Evolutionary conservation across 2,329 filamentous ascomycete species (phyloP), one percentile per base, ranked within the genome.

Genomic region (Pyrenophora graminea): DNA sequence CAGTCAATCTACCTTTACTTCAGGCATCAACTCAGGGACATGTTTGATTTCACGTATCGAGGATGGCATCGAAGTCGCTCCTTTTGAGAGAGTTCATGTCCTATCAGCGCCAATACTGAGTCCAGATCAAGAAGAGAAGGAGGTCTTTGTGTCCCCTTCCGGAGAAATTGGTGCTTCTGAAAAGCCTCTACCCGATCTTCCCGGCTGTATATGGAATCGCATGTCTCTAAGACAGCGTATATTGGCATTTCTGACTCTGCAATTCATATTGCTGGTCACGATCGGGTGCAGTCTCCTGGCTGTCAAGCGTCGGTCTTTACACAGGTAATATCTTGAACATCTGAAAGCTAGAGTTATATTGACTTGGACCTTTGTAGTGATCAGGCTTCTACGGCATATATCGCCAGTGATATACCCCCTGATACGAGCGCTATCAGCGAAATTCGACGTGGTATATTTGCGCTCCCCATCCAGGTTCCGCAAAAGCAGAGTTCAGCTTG

Each of bases 51-150:
- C 54, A 25, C 39, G 56, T 17, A 55, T 69, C 9, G 62, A 62
- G 23, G 61, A 67, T 53, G 68, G 67, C n/a, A 62, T 69, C 17
- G 67, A 71, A 41, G 53, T 68, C 0, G 66, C 70, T 6, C 68
- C 68, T 0, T 48, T 71, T 25, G 68, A 70, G 41, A 53, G 61
- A 21, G 56, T 56, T 19, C 63, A 66, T 19, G 49, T 50, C 12
- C 51, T 53, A 7, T 64, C 60, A n/a, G 61, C 55, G 8, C 68
- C 67, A 12, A 67, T 66, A 33, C 51, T 69, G 7, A 64, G 63
- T 12, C 66, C 63, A 9, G 56, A 58, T 7, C 48, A 58, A 12
- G 58, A 63, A 19, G 67, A 69, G 43, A 69, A 69, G 31, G 68
- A 71, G 33, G 59, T 69, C 3, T 59, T 66, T 8, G 52, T 59